These are phyloP conservation scores for Sisymbrium altissimum DNA, from an alignment of 345 rosid genomes.

Conservation along the genomic window DNA sequence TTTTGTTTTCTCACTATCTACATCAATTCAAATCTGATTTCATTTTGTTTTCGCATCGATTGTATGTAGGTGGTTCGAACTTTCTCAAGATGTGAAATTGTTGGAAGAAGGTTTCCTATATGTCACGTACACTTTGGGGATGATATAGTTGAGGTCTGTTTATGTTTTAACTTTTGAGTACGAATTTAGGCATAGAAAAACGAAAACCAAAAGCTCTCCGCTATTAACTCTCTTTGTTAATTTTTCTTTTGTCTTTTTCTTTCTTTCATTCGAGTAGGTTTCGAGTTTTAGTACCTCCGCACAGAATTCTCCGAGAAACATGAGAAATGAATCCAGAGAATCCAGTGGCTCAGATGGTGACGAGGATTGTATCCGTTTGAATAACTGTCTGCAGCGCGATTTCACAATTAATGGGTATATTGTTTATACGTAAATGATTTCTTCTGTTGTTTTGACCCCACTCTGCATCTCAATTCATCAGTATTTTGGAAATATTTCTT, in stretches of 20 bases:
- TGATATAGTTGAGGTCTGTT: slow-evolving; percentile 50
- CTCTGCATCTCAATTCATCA: neutral
- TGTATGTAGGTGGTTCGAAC: slow-evolving; percentile 42
- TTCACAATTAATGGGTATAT: slow-evolving; percentile 90
- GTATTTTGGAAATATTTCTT: neutral
- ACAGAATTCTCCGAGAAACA: slow-evolving; percentile 28
- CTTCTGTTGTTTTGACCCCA: too few species aligned
- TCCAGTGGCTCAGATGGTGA: slow-evolving; percentile 48
- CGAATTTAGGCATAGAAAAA: neutral
- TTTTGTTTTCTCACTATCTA: neutral
- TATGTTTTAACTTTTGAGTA: neutral
- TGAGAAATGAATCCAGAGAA: slow-evolving; percentile 31
- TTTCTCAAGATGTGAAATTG: slow-evolving; percentile 51
- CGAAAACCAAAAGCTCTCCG: neutral
- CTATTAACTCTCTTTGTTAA: neutral
- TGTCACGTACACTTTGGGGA: slow-evolving; percentile 58
- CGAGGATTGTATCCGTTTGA: slow-evolving; percentile 70
- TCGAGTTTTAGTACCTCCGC: slow-evolving; percentile 63
- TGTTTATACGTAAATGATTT: slow-evolving; percentile 1
- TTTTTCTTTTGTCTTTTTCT: neutral
- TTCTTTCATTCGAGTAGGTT: slow-evolving; percentile 38
- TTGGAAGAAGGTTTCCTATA: slow-evolving; percentile 61
- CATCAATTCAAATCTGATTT: neutral
- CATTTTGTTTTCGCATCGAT: neutral
- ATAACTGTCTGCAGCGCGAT: slow-evolving; percentile 78